Conservation (phyloP, 495 filamentous ascomycete species). For the Aspergillus avenaceus region DNA sequence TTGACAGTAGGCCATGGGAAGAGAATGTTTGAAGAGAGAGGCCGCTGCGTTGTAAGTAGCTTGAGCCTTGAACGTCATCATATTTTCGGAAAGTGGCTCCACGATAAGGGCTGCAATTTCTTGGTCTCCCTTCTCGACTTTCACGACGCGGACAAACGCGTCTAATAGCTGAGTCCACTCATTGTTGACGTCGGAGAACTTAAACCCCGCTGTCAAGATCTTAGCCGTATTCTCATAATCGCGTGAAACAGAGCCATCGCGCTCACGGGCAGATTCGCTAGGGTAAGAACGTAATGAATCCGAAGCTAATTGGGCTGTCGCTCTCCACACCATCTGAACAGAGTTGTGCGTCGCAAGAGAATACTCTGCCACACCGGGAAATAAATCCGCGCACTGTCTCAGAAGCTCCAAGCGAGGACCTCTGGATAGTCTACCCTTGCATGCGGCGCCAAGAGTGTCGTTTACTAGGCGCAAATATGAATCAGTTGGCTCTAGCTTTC, state of each 20-base stretch:
- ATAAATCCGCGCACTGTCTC: constrained; percentile 35
- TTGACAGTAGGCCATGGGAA: constrained; percentile 30
- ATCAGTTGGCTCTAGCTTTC: constrained; percentile 17
- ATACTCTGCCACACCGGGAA: constrained; percentile 7
- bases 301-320: constrained; percentile 28
- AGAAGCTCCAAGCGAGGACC: constrained; percentile 43
- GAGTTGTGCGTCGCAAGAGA: constrained; percentile 8
- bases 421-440: constrained; percentile 48
- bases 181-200: constrained; percentile 34
- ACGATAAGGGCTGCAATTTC: constrained; percentile 57
- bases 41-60: constrained; percentile 26
- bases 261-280: constrained; percentile 38
- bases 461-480: constrained; percentile 31
- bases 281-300: constrained; percentile 36
- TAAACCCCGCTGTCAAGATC: constrained; percentile 61
- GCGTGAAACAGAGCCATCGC: constrained; percentile 39
- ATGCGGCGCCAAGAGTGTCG: constrained; percentile 37
- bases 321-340: constrained; percentile 30
- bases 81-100: constrained; percentile 63
- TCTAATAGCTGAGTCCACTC: constrained; percentile 61
- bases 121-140: constrained; percentile 61
- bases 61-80: constrained; percentile 16
- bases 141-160: constrained; percentile 52
- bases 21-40: constrained; percentile 31
- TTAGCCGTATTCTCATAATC: constrained; percentile 69